A percentile compares a stretch with the other conserved stretches of the same genome.
These are phyloP conservation scores for Yarrowia keelungensis DNA, from an alignment of 805 yeast species.

Conservation along the genomic window DNA sequence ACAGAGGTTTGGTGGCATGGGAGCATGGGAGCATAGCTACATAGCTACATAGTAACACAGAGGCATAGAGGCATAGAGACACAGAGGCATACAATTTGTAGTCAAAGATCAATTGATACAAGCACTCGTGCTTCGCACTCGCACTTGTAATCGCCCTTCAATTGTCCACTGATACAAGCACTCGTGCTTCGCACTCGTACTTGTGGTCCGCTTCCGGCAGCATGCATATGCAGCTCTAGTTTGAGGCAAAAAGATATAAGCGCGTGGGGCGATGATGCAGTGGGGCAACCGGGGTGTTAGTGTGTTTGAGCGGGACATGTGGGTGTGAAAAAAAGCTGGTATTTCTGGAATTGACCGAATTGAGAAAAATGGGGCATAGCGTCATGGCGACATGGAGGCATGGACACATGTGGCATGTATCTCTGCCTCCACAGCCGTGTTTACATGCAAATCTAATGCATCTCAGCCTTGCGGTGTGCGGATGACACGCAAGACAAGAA, in stretches of 20 bases:
- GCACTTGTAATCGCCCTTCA: too few relatives aligned
- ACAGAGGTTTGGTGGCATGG: background rate
- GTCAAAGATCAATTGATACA: too few relatives aligned
- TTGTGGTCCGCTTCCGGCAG: background rate
- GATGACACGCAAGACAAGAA: constrained; percentile 15
- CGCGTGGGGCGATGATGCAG: constrained; percentile 34
- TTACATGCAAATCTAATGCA: constrained; percentile 22
- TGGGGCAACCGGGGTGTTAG: background rate
- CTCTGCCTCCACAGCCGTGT: constrained; percentile 9
- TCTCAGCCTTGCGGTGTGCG: constrained; percentile 15
- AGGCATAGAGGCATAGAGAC: background rate
- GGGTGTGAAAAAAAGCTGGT: too few relatives aligned
- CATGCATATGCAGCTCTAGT: constrained; percentile 12
- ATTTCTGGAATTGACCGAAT: too few relatives aligned
- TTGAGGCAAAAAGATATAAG: background rate
- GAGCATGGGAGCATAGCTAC: background rate
- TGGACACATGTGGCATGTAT: background rate
- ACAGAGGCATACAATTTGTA: background rate
- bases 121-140: too few relatives aligned
- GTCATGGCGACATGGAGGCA: background rate
- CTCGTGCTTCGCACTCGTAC: too few relatives aligned
- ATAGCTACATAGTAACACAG: background rate
- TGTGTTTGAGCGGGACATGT: too few relatives aligned
- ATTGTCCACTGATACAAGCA: too few relatives aligned
- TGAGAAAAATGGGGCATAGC: too few relatives aligned